Evolutionary conservation across 495 filamentous ascomycete genomes (phyloP).

Genomic region (Penicillium turbatum): DNA sequence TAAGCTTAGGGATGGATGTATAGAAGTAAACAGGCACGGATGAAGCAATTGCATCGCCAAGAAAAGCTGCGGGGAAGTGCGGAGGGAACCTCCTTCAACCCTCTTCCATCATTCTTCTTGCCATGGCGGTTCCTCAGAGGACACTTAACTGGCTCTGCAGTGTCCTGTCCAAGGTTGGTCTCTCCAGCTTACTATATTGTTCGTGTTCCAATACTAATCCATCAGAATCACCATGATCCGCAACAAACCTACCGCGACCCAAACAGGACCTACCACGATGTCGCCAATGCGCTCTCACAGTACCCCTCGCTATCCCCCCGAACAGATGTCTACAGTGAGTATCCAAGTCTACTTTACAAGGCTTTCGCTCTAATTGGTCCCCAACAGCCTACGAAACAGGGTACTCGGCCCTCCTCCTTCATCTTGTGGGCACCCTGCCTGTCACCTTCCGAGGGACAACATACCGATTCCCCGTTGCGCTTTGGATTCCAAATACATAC

Average conservation of each 20-base stretch:
- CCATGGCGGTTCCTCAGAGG: slow-evolving; percentile 78
- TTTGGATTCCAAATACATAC: slow-evolving; percentile 97
- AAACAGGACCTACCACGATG: slow-evolving; percentile 87
- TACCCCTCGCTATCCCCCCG: slow-evolving; percentile 83
- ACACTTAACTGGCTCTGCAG: slow-evolving; percentile 94
- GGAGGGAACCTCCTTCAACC: slow-evolving; percentile 8
- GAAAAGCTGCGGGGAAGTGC: slow-evolving; percentile 23
- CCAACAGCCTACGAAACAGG: slow-evolving; percentile 80
- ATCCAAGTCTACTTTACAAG: no score
- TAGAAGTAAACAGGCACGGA: no score
- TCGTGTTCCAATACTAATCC: background rate
- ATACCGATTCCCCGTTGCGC: slow-evolving; percentile 83
- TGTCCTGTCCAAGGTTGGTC: slow-evolving; percentile 71
- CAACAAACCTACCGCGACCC: slow-evolving; percentile 88
- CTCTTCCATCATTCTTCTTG: slow-evolving; percentile 14
- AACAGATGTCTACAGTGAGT: slow-evolving; percentile 93
- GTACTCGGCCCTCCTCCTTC: slow-evolving; percentile 78
- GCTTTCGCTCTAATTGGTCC: background rate
- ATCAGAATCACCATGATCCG: slow-evolving; percentile 85
- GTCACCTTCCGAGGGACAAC: slow-evolving; percentile 81
- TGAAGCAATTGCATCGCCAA: slow-evolving; percentile 2
- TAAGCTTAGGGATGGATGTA: no score
- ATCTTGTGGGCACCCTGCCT: slow-evolving; percentile 81
- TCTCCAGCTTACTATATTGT: background rate
- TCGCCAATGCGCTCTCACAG: slow-evolving; percentile 73